Base-by-base conservation (phyloP, 106 monocot species). In the Allium fistulosum region DNA sequence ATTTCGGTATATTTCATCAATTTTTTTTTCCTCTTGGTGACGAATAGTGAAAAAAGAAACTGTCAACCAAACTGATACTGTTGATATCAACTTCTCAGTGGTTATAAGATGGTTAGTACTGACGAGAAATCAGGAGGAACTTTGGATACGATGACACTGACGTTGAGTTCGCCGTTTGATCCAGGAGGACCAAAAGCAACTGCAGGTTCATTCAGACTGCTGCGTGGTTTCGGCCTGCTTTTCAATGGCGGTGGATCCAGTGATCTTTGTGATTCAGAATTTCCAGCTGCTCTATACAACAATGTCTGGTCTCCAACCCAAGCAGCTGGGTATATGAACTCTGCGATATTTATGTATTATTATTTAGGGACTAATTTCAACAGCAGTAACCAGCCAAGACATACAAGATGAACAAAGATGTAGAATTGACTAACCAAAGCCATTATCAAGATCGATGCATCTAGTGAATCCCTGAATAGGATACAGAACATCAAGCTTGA, bases 261-360 rank as follows among this genome's bases (percentile, higher is more conserved):
- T 18, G 80, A 61, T 68, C 95, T 83, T 61, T 74, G 80, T 9
- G 77, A 77, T 69, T 91, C 94, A 59, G 83, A 85, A 53, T 72
- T 79, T 58, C 65, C 76, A 27, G 49, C 85, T 26, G 82, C 79
- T 70, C 91, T 87, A 71, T 85, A 80, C 11, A 95, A 70, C 67
- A 95, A 59, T n/a, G 85, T 80, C 74, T 88, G 87, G 59, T 95
- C 94, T 58, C 94, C 94, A 10, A 91, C 94, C 94, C 94, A 95
- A 56, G 58, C 72, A 52, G 85, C 82, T 14, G 94, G 94, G 57
- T 90, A 95, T 55, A 91, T 85, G 74, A 95, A 95, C 55, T 95
- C 94, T 95, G 78, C 51, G 69, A 7, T 12, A 16, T 51, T 48
- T 14, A n/a, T 37, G 2, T 37, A 37, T 37, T 37, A 37, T 37